phyloP scores from a whole-genome alignment of 192 early-diverging fungal species.

The Podochytrium sp. region DNA sequence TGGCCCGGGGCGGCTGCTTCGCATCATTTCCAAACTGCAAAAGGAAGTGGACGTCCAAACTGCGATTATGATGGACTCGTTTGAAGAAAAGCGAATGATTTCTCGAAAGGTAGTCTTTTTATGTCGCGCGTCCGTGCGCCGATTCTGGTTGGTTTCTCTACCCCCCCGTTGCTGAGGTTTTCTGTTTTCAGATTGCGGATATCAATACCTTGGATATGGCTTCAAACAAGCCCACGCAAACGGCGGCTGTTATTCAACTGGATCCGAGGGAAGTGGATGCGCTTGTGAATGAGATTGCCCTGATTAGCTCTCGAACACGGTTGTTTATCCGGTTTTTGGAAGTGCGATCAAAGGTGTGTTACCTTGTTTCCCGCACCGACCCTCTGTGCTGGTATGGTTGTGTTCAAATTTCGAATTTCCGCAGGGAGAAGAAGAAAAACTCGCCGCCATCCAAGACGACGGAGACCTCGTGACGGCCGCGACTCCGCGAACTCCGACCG shows the following conservation, averaged over 20 bases:
- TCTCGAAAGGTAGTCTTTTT: slow-evolving; percentile 50
- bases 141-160: no score
- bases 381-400: not conserved
- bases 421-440: slow-evolving; percentile 50
- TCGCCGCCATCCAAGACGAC: slow-evolving; percentile 36
- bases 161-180: not conserved
- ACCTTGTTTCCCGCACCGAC: not conserved
- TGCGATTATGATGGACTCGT: slow-evolving; percentile 74
- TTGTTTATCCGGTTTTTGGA: slow-evolving; percentile 86
- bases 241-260: slow-evolving; percentile 33
- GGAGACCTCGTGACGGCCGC: slow-evolving; percentile 17
- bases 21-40: slow-evolving; percentile 86
- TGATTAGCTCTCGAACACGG: slow-evolving; percentile 77
- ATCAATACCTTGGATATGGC: slow-evolving; percentile 49
- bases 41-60: slow-evolving; percentile 85
- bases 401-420: not conserved
- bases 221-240: slow-evolving; percentile 17
- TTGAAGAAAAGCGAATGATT: slow-evolving; percentile 72
- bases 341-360: slow-evolving; percentile 66
- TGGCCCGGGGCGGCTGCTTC: slow-evolving; percentile 85
- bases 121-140: no score
- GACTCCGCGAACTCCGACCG: no score
- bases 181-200: slow-evolving; percentile 55
- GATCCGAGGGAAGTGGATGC: slow-evolving; percentile 81
- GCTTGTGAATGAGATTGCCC: slow-evolving; percentile 79